Evolutionary conservation across 371 early-diverging fungal genomes (phyloP).

Genomic region (Mortierella sp.): DNA sequence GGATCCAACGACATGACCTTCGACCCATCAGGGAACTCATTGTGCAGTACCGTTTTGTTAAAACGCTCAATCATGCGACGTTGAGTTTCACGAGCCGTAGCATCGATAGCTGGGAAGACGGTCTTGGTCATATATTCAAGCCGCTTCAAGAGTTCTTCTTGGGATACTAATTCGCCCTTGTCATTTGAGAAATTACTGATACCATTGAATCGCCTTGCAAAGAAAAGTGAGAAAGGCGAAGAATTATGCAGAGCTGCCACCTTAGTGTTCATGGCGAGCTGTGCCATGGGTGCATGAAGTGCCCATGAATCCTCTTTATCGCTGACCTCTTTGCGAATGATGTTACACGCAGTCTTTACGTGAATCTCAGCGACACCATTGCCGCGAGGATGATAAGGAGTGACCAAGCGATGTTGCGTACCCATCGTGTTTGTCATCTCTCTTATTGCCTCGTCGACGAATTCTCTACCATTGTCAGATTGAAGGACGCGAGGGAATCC

Average conservation of each 20-base stretch:
- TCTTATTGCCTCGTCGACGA: constrained; percentile 8
- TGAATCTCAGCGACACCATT: constrained; percentile 25
- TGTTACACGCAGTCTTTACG: not conserved
- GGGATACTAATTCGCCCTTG: constrained; percentile 3
- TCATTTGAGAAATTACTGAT: not conserved
- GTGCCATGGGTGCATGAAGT: constrained; percentile 1
- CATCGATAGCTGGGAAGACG: constrained; percentile 32
- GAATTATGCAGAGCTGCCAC: constrained; percentile 7
- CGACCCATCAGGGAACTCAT: constrained; percentile 25
- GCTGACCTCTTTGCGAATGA: constrained; percentile 3
- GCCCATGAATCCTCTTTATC: constrained; percentile 1
- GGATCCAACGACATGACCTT: constrained; percentile 27
- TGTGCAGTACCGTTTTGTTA: constrained; percentile 16
- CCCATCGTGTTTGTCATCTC: not conserved
- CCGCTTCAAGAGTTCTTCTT: constrained; percentile 21
- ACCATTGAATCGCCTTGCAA: constrained; percentile 1
- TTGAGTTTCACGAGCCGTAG: constrained; percentile 3
- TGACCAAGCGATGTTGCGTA: constrained; percentile 11
- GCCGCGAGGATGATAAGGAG: constrained; percentile 24
- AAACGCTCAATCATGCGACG: constrained; percentile 10
- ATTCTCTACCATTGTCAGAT: constrained; percentile 23
- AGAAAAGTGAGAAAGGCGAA: constrained; percentile 24
- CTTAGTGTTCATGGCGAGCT: constrained; percentile 9
- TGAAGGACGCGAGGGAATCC: constrained; percentile 22
- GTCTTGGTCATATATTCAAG: constrained; percentile 16